phyloP scores from a whole-genome alignment of 208 protist species.

The Crithidia acanthocephali region DNA sequence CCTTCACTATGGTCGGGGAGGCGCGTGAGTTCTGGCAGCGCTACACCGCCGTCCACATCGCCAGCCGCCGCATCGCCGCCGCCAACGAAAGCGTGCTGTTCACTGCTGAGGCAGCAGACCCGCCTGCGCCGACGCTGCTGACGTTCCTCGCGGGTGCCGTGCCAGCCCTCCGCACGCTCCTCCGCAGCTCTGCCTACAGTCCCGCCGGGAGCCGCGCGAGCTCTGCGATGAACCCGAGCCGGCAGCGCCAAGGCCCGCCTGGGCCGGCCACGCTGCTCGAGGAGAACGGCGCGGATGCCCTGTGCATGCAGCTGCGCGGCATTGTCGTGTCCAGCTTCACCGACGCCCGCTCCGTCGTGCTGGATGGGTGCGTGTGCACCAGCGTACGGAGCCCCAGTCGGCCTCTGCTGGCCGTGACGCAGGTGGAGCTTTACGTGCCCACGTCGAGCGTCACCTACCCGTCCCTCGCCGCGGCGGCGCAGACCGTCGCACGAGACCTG shows the following conservation, averaged over 20 bases:
- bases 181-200: background rate
- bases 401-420: constrained; percentile 23
- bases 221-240: background rate
- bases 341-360: constrained; percentile 21
- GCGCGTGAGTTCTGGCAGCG: constrained; percentile 30
- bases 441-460: constrained; percentile 18
- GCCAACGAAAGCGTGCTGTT: background rate
- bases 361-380: constrained; percentile 29
- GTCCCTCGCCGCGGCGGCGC: constrained; percentile 8
- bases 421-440: constrained; percentile 27
- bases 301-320: constrained; percentile 28
- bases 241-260: background rate
- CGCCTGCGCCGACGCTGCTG: constrained; percentile 6
- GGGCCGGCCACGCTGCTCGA: constrained; percentile 22
- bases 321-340: constrained; percentile 22
- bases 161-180: constrained; percentile 17
- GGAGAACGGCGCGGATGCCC: constrained; percentile 26
- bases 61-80: constrained; percentile 3
- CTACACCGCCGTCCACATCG: constrained; percentile 26
- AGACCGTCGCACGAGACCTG: constrained; percentile 18
- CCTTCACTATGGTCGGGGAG: constrained; percentile 5
- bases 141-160: constrained; percentile 19
- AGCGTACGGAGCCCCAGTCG: constrained; percentile 22
- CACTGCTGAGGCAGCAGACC: background rate
- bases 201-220: constrained; percentile 1